Conservation (phyloP, 305 asterid genomes). For the Fraxinus sp. region DNA sequence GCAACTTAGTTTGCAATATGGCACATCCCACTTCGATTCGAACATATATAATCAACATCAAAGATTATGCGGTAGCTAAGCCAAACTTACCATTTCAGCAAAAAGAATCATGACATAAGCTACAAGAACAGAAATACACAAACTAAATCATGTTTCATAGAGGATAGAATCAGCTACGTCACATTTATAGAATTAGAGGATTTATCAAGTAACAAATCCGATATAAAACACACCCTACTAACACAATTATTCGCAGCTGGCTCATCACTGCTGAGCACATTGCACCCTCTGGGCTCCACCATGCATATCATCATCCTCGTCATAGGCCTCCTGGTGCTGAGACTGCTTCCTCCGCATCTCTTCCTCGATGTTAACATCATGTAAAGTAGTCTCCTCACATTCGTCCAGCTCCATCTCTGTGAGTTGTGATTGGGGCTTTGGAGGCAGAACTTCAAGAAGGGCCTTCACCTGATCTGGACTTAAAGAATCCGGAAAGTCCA, state of each 20-base stretch:
- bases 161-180: neutral
- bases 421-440: conserved; percentile 38
- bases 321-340: conserved; percentile 51
- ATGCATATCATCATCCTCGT: conserved; percentile 49
- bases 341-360: conserved; percentile 53
- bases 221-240: neutral
- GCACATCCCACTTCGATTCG: neutral
- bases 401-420: conserved; percentile 59
- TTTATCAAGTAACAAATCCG: neutral
- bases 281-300: conserved; percentile 60
- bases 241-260: neutral
- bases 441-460: conserved; percentile 41
- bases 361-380: conserved; percentile 55
- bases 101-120: neutral
- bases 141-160: neutral
- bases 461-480: conserved; percentile 38
- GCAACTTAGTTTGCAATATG: neutral
- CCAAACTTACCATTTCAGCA: neutral
- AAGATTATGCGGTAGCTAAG: neutral
- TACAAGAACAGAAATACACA: neutral
- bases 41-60: neutral
- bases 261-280: conserved; percentile 50
- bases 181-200: neutral
- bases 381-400: conserved; percentile 57
- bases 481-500: conserved; percentile 54